Evolutionary conservation across 1,284 basidiomycete genomes (phyloP), one percentile per base, ranked within the genome.

Genomic region (Cutaneotrichosporon daszewskae): DNA sequence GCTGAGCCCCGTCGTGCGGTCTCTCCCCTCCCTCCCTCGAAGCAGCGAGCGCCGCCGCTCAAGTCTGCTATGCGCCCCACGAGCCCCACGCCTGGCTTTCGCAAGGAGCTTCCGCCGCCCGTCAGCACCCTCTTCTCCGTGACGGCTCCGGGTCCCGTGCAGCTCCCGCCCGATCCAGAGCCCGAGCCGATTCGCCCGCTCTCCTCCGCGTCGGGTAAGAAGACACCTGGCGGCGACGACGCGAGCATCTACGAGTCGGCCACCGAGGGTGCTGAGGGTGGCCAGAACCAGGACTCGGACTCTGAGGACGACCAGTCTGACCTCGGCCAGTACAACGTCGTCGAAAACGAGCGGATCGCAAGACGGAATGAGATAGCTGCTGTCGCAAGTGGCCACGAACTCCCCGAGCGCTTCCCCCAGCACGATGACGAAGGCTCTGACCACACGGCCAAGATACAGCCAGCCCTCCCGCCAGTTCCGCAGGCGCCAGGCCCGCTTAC

Each of bases 31-130:
- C 67, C 69, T 1, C 67, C 67, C 4, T 53, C 55, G 51, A 49
- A 59, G 51, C 28, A 52, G 54, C 49, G 57, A n/a, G 57, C 57
- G 19, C 68, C 69, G 13, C 68, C 69, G 1, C 54, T 68, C 16
- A 72, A 70, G 46, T 70, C 68, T 8, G 66, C 69, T 14, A 55
- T 70, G 33, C 56, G 69, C 29, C 59, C 69, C 3, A 53, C 60
- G 4, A 60, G 53, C 25, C 67, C 67, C n/a, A 11, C 40, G 2
- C 59, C 59, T 1, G 6, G 32, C 23, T 25, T 42, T n/a, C 43
- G 45, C 13, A 23, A 28, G 13, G 27, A 12, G 10, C 46, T 40
- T 6, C 33, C 34, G 7, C 43, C 46, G 1, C 25, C 24, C 14
- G 43, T 51, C 28, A 59, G 54, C 20, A 54, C 62, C 4, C 57